phyloP scores from a whole-genome alignment of 2,329 filamentous ascomycete genomes.

The Onygenales sp. region DNA sequence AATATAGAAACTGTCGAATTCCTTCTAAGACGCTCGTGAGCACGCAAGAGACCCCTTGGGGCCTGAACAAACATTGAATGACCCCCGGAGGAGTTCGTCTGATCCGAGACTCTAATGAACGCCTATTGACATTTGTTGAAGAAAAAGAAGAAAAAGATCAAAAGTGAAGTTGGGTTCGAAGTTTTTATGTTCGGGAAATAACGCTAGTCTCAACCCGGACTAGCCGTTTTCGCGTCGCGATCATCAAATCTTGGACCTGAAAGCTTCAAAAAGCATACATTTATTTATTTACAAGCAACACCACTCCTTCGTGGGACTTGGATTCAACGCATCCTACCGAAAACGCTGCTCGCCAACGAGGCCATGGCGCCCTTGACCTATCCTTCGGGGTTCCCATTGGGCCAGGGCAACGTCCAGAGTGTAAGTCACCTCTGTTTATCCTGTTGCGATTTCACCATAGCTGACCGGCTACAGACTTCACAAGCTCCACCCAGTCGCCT shows the following conservation, averaged over 20 bases:
- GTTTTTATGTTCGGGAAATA: conserved; percentile 15
- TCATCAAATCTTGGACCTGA: not conserved
- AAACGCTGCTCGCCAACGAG: not conserved
- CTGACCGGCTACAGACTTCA: conserved; percentile 3
- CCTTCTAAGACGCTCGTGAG: conserved; percentile 95
- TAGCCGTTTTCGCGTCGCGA: conserved; percentile 14
- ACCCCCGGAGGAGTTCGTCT: conserved; percentile 43
- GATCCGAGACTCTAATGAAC: conserved; percentile 99
- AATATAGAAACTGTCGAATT: conserved; percentile 60
- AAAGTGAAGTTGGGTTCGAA: conserved; percentile 18
- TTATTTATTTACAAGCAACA: not conserved
- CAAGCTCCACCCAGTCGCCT: conserved; percentile 10
- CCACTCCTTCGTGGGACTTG: not conserved
- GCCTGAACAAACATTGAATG: conserved; percentile 87
- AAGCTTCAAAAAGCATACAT: not conserved
- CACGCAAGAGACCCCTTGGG: conserved; percentile 73
- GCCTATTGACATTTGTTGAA: conserved; percentile 56
- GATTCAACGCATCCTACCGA: not conserved
- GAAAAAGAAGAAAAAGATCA: conserved; percentile 37
- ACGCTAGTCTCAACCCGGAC: conserved; percentile 23
- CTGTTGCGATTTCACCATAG: conserved; percentile 7
- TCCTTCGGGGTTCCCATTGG: conserved; percentile 19
- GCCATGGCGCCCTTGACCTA: conserved; percentile 32
- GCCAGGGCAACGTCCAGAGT: conserved; percentile 13
- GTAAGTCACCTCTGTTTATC: conserved; percentile 14